Conservation (phyloP, 2,329 filamentous ascomycete genomes). For the Emmonsiellopsis sp. region DNA sequence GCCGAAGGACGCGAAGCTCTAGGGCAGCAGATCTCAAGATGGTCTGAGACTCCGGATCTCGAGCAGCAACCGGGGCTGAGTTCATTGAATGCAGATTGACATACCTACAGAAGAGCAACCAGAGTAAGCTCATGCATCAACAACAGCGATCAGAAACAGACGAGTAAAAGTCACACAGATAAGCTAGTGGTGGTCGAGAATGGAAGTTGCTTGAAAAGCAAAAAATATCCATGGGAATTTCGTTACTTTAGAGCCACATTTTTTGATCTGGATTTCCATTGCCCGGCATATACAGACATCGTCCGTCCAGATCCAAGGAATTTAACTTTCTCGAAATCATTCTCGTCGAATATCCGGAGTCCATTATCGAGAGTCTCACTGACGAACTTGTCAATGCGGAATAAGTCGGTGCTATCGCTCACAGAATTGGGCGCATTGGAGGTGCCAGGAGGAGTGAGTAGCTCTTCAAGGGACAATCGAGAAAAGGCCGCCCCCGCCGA, state of each 20-base stretch:
- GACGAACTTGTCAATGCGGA: background rate
- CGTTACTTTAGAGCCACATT: slow-evolving; percentile 1
- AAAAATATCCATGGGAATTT: no score
- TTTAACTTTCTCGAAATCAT: slow-evolving; percentile 1
- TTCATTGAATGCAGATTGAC: background rate
- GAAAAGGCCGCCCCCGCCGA: background rate
- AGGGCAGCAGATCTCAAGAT: background rate
- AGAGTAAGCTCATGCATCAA: no score
- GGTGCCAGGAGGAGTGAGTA: background rate
- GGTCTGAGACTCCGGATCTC: background rate
- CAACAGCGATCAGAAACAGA: no score
- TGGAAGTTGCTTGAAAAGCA: background rate
- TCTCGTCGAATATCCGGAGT: background rate
- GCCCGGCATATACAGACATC: background rate
- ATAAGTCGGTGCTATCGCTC: background rate
- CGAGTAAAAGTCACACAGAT: no score
- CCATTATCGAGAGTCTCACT: background rate
- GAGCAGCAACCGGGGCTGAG: background rate
- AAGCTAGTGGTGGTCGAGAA: background rate
- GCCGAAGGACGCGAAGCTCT: background rate
- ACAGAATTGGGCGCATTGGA: background rate
- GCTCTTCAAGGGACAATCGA: background rate
- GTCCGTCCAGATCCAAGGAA: background rate
- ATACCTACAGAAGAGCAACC: background rate
- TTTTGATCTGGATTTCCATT: background rate